Conservation (phyloP, 1,139 yeast genomes). For the Geotrichum aggregatum region DNA sequence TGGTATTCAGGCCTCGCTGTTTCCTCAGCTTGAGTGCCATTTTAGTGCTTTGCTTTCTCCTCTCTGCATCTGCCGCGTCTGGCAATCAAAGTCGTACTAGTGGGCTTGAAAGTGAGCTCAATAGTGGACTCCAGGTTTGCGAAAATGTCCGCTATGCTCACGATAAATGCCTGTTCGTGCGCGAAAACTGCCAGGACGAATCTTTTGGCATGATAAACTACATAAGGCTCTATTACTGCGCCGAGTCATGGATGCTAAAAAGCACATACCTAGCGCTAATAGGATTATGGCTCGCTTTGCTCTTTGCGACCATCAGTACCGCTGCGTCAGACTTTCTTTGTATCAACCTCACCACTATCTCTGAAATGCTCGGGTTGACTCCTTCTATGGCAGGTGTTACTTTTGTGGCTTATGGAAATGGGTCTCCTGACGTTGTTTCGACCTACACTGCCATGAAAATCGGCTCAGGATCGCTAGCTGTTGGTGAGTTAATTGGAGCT, state of each 20-base stretch:
- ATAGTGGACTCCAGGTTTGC: constrained; percentile 13
- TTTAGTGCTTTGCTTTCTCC: no score
- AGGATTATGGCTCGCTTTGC: constrained; percentile 38
- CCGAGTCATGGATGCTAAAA: constrained; percentile 12
- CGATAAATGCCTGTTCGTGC: constrained; percentile 37
- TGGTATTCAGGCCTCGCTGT: no score
- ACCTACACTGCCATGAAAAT: constrained; percentile 75
- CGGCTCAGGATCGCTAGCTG: constrained; percentile 68
- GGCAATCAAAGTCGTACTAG: no score
- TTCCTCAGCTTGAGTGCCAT: no score
- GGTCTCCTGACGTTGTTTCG: constrained; percentile 83
- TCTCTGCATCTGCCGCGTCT: no score
- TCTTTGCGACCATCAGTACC: constrained; percentile 62
- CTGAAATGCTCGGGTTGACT: constrained; percentile 57
- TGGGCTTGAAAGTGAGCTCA: no score
- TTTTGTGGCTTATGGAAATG: constrained; percentile 83
- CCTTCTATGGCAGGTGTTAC: constrained; percentile 86
- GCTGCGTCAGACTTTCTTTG: constrained; percentile 74
- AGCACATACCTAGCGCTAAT: constrained; percentile 16
- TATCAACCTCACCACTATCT: constrained; percentile 64
- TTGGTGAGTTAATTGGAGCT: constrained; percentile 86
- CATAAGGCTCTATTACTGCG: constrained; percentile 37
- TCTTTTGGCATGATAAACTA: constrained; percentile 35
- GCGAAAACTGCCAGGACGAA: constrained; percentile 32
- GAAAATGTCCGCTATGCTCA: constrained; percentile 24